phyloP scores from a whole-genome alignment of 768 basidiomycete genomes.

The Rubroboletus pulcherrimus region DNA sequence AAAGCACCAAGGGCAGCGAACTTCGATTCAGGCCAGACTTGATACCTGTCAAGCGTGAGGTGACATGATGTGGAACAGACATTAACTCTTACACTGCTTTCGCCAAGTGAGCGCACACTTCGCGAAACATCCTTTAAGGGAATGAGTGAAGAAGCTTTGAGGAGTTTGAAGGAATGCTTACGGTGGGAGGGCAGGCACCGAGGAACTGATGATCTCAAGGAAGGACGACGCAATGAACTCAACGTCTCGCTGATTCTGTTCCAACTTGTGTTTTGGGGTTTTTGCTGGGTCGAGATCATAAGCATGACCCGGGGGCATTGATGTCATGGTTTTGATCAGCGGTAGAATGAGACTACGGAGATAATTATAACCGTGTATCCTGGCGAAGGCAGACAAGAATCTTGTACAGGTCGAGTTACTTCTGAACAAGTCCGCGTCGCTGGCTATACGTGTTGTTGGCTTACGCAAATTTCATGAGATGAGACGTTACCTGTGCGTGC shows the following conservation, averaged over 20 bases:
- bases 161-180: conserved; percentile 36
- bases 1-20: conserved; percentile 85
- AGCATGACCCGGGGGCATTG: conserved; percentile 66
- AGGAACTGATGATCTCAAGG: conserved; percentile 68
- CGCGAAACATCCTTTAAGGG: conserved; percentile 69
- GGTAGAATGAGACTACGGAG: conserved; percentile 77
- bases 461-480: not conserved
- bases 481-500: conserved; percentile 57
- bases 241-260: conserved; percentile 66
- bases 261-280: conserved; percentile 54
- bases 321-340: conserved; percentile 68
- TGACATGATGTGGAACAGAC: conserved; percentile 1
- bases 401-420: conserved; percentile 85
- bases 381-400: conserved; percentile 82
- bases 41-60: conserved; percentile 39
- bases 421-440: conserved; percentile 79
- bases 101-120: conserved; percentile 80
- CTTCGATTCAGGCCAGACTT: conserved; percentile 75
- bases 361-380: conserved; percentile 89
- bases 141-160: not conserved
- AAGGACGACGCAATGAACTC: conserved; percentile 73
- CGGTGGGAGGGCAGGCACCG: conserved; percentile 69
- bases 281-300: conserved; percentile 77
- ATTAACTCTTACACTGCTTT: conserved; percentile 60
- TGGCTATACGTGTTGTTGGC: conserved; percentile 44